Conservation (phyloP, 1,139 yeast species). For the Candida pseudoviswanathii region DNA sequence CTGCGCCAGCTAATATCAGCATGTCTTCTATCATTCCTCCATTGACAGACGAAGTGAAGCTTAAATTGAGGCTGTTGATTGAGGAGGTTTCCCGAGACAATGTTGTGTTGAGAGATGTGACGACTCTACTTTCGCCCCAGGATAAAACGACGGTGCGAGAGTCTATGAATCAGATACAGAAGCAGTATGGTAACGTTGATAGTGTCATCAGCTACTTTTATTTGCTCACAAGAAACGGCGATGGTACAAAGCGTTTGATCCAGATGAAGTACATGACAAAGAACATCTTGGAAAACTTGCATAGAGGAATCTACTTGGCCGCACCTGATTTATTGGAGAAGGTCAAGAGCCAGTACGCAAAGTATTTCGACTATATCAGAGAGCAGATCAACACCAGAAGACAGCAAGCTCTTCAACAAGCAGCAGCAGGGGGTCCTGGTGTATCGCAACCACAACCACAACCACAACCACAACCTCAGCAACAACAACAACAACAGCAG, state of each 20-base stretch:
- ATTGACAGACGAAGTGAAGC: constrained; percentile 46
- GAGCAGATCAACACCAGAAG: constrained; percentile 42
- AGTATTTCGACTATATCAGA: constrained; percentile 73
- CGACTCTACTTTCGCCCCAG: constrained; percentile 57
- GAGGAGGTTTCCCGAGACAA: constrained; percentile 72
- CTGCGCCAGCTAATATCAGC: constrained; percentile 8
- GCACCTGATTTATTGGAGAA: constrained; percentile 70
- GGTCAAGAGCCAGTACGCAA: constrained; percentile 69
- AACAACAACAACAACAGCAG: constrained; percentile 8
- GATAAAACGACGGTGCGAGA: constrained; percentile 68
- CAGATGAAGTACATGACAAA: constrained; percentile 81
- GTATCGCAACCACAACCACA: constrained; percentile 17
- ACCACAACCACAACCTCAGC: constrained; percentile 11
- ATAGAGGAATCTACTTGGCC: constrained; percentile 64
- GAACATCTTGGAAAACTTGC: constrained; percentile 69
- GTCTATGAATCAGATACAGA: constrained; percentile 58
- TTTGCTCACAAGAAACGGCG: constrained; percentile 69
- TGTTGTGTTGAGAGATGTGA: constrained; percentile 65
- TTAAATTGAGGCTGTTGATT: constrained; percentile 59
- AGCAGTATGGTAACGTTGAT: constrained; percentile 69
- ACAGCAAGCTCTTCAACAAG: constrained; percentile 31
- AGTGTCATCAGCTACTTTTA: constrained; percentile 77
- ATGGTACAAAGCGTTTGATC: constrained; percentile 73
- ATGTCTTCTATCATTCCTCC: constrained; percentile 29
- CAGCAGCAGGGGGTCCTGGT: constrained; percentile 2